A percentile compares a stretch with the other conserved stretches of the same genome.
Evolutionary conservation across 2,329 filamentous ascomycete species (phyloP).

Genomic region (Fusarium sp.): DNA sequence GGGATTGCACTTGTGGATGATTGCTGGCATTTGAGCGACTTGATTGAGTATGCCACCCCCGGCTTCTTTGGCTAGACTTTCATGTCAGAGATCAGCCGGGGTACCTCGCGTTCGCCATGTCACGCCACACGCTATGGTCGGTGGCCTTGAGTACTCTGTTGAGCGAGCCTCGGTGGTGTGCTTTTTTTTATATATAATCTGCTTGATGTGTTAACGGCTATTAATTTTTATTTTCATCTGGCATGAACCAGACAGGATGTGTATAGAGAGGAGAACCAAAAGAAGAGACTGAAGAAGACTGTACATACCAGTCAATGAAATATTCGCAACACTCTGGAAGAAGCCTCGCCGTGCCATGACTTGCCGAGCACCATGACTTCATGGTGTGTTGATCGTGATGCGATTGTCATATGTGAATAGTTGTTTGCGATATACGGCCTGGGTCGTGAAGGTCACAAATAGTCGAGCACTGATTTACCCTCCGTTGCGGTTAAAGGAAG

Average conservation of each 20-base stretch:
- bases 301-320: conserved; percentile 38
- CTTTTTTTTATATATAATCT: conserved; percentile 45
- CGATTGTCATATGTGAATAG: neutral
- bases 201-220: conserved; percentile 49
- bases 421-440: too few relatives aligned
- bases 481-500: too few relatives aligned
- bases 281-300: conserved; percentile 33
- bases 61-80: conserved; percentile 23
- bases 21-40: conserved; percentile 36
- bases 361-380: neutral
- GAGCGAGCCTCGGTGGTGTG: conserved; percentile 38
- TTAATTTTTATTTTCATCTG: conserved; percentile 44
- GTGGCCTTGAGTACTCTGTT: conserved; percentile 41
- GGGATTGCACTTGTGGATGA: conserved; percentile 38
- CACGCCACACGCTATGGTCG: conserved; percentile 34
- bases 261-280: conserved; percentile 44
- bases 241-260: conserved; percentile 27
- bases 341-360: neutral
- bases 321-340: conserved; percentile 26
- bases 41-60: conserved; percentile 25
- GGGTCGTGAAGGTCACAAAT: neutral
- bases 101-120: conserved; percentile 20
- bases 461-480: neutral
- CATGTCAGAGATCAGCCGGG: conserved; percentile 7
- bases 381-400: neutral